Conservation (phyloP, 306 rosid species). For the Begonia masoniana region DNA sequence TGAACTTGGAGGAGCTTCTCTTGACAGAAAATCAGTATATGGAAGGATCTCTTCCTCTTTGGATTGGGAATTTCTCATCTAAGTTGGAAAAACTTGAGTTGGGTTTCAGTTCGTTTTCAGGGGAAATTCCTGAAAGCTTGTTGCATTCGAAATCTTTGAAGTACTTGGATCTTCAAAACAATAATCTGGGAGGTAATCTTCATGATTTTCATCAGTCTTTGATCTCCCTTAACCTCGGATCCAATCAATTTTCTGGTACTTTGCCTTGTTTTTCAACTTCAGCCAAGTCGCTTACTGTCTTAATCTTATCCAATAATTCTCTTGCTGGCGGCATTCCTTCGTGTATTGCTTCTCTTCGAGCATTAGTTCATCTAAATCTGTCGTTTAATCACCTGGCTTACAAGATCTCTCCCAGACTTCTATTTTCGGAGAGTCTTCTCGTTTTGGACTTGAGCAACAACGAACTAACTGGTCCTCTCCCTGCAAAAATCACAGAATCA, state of each 20-base stretch:
- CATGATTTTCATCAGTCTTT: slow-evolving; percentile 62
- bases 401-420: slow-evolving; percentile 68
- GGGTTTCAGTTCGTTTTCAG: slow-evolving; percentile 47
- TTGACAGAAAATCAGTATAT: slow-evolving; percentile 52
- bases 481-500: slow-evolving; percentile 60
- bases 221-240: slow-evolving; percentile 64
- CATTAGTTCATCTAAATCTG: slow-evolving; percentile 63
- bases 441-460: slow-evolving; percentile 90
- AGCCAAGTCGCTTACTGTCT: slow-evolving; percentile 37
- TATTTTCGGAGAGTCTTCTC: slow-evolving; percentile 76
- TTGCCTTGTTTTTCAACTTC: slow-evolving; percentile 85
- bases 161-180: slow-evolving; percentile 58
- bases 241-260: slow-evolving; percentile 81
- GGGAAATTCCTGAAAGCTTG: slow-evolving; percentile 66
- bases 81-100: slow-evolving; percentile 50
- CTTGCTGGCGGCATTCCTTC: slow-evolving; percentile 77
- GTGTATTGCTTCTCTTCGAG: slow-evolving; percentile 66
- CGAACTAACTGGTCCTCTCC: slow-evolving; percentile 75
- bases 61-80: slow-evolving; percentile 83
- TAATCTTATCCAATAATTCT: slow-evolving; percentile 75
- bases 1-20: slow-evolving; percentile 49
- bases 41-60: slow-evolving; percentile 59
- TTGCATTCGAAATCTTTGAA: slow-evolving; percentile 43
- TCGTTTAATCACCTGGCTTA: slow-evolving; percentile 67
- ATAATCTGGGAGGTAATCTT: slow-evolving; percentile 46